Evolutionary conservation across 1,139 yeast genomes (phyloP), one percentile per base, ranked within the genome.

Genomic region (Blastobotrys niveus): DNA sequence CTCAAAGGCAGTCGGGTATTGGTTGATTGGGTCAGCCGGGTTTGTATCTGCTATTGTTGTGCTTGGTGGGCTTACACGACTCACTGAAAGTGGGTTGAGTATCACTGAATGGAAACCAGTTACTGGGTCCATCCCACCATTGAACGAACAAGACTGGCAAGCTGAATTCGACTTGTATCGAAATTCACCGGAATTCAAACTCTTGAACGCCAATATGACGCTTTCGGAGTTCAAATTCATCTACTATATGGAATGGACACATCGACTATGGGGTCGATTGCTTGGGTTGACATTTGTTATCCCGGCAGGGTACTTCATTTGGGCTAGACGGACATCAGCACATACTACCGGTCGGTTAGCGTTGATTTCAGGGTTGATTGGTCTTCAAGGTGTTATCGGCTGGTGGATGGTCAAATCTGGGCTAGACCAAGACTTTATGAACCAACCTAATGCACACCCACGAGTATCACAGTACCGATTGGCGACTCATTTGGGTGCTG

Each of bases 361-460:
- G 21, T 83, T 85, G 2, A 75, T 93, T 42, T 77, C 95, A 34
- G 80, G 75, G 0, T 69, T 91, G 44, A 72, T 93, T 48, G 98
- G 96, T 10, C 68, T 93, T 38, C 98, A 93, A 70, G 98, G 98
- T 39, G 82, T 82, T 45, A 83, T 93, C 56, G 98, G 98, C 31
- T 93, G 98, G 98, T 93, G 99, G 99, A 93, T 93, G 99, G 98
- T 93, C 47, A 81, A 84, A 58, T 86, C 96, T 5, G 99, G 99
- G 35, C 74, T 93, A 51, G 95, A 89, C 61, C 83, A 84, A 60
- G 76, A 82, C 42, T 82, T 83, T 58, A 69, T 93, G 47, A 76
- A 76, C 26, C 95, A 84, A 56, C 77, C 95, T 60, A 82, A 77
- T 38, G 80, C 95, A 1, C 72, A 68, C 48, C 99, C 99, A 14